Conservation (phyloP, 441 rosid species). For the Erodium moschatum region DNA sequence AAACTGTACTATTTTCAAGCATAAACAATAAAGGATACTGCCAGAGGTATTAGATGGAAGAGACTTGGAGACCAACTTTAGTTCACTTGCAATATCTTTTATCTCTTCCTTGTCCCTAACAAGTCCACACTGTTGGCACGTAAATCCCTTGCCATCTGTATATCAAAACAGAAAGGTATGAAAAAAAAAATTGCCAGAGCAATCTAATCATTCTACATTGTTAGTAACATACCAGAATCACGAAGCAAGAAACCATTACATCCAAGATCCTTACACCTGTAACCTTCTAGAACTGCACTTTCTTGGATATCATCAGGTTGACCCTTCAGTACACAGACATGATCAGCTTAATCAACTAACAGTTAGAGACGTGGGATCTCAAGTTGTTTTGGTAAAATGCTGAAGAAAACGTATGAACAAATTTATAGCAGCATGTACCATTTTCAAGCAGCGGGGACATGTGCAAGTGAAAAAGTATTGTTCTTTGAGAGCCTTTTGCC, state of each 20-base stretch:
- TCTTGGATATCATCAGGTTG: slow-evolving; percentile 60
- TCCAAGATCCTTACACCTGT: slow-evolving; percentile 50
- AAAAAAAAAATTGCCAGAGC: not conserved
- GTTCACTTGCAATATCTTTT: slow-evolving; percentile 40
- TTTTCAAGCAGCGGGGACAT: slow-evolving; percentile 60
- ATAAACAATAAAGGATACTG: slow-evolving; percentile 35
- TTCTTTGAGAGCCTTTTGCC: slow-evolving; percentile 74
- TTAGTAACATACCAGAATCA: slow-evolving; percentile 47
- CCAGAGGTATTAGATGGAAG: slow-evolving; percentile 32
- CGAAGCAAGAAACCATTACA: slow-evolving; percentile 80
- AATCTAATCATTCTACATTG: slow-evolving; percentile 13
- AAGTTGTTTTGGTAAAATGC: slow-evolving; percentile 7
- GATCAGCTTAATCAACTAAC: slow-evolving; percentile 7
- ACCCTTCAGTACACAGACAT: slow-evolving; percentile 39
- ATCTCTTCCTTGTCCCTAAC: slow-evolving; percentile 64
- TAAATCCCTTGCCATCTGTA: slow-evolving; percentile 67
- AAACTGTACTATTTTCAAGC: slow-evolving; percentile 1
- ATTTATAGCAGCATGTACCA: slow-evolving; percentile 36
- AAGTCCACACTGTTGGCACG: slow-evolving; percentile 68
- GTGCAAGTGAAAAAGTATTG: slow-evolving; percentile 77
- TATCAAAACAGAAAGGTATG: slow-evolving; percentile 18
- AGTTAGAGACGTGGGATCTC: not conserved
- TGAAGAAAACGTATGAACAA: slow-evolving; percentile 8
- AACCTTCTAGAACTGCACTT: slow-evolving; percentile 88
- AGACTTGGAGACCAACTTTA: slow-evolving; percentile 37